phyloP scores from a whole-genome alignment of 75 land plant species.

The Cunninghamia lanceolata region DNA sequence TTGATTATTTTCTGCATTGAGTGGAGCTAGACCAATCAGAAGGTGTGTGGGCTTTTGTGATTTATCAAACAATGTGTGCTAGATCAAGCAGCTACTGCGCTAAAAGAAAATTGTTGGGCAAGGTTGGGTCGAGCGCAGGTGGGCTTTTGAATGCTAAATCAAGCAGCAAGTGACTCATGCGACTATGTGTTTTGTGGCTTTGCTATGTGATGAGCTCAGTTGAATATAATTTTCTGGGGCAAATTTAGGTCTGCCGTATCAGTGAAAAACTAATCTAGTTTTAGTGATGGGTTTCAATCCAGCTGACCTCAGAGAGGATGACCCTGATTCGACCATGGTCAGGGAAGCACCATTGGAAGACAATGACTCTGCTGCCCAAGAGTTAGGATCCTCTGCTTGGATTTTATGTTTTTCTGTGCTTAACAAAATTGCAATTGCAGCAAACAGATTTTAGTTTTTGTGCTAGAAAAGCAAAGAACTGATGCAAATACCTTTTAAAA shows the following conservation, averaged over 20 bases:
- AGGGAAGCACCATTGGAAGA: background rate
- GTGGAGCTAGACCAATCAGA: background rate
- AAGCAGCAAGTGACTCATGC: background rate
- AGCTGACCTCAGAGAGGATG: background rate
- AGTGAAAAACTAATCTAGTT: background rate
- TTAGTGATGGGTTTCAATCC: conserved; percentile 1
- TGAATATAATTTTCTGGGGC: too few relatives aligned
- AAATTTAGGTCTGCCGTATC: background rate
- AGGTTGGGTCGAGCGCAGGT: background rate
- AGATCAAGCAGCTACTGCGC: background rate
- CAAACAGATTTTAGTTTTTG: too few relatives aligned
- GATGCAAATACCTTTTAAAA: too few relatives aligned
- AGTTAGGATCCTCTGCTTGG: conserved; percentile 7
- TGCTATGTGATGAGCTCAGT: too few relatives aligned
- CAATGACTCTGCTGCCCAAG: background rate
- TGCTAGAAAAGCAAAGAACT: too few relatives aligned
- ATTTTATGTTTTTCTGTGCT: too few relatives aligned
- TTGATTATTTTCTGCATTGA: background rate
- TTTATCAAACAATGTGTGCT: background rate
- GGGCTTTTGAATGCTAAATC: background rate
- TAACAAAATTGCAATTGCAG: too few relatives aligned
- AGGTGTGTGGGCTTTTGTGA: background rate
- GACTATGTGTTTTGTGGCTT: background rate
- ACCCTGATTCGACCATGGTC: background rate
- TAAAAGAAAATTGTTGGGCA: background rate